Conservation (phyloP, 371 early-diverging fungal genomes). For the Haplosporangium sp. region DNA sequence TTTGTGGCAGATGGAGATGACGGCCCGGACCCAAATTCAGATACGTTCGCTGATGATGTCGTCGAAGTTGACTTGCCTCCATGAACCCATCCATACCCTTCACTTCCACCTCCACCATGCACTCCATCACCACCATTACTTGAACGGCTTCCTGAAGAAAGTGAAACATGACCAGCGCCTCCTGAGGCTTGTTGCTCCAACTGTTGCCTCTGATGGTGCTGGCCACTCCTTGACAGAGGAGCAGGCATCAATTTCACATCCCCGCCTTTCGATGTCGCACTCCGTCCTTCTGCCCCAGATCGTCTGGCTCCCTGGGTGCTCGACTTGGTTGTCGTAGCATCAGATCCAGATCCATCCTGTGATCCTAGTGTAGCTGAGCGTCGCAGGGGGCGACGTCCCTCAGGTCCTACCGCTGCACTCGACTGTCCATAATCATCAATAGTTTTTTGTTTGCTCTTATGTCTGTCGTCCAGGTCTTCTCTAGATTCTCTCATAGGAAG, state of each 20-base stretch:
- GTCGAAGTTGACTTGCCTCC: constrained; percentile 42
- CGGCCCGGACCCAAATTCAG: constrained; percentile 51
- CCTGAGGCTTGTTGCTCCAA: constrained; percentile 24
- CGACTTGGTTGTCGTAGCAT: constrained; percentile 13
- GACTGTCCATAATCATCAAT: constrained; percentile 11
- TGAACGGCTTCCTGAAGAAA: constrained; percentile 16
- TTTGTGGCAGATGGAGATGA: constrained; percentile 37
- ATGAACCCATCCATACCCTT: constrained; percentile 26
- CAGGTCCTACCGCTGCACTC: background rate
- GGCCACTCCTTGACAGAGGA: constrained; percentile 43
- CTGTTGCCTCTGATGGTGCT: constrained; percentile 46
- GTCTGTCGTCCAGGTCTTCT: background rate
- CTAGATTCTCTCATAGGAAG: background rate
- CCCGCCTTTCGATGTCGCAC: constrained; percentile 3
- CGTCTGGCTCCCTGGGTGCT: constrained; percentile 5
- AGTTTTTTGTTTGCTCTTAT: background rate
- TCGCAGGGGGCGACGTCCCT: constrained; percentile 19
- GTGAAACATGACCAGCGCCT: constrained; percentile 27
- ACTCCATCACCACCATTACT: constrained; percentile 9
- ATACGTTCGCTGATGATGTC: constrained; percentile 36
- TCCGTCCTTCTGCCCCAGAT: background rate
- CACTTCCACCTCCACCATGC: constrained; percentile 14
- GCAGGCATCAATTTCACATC: constrained; percentile 52
- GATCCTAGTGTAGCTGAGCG: constrained; percentile 37
- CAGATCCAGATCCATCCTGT: constrained; percentile 32